These are phyloP conservation scores for Yamadazyma atlantica DNA, from an alignment of 1,139 yeast genomes.

Conservation along the genomic window DNA sequence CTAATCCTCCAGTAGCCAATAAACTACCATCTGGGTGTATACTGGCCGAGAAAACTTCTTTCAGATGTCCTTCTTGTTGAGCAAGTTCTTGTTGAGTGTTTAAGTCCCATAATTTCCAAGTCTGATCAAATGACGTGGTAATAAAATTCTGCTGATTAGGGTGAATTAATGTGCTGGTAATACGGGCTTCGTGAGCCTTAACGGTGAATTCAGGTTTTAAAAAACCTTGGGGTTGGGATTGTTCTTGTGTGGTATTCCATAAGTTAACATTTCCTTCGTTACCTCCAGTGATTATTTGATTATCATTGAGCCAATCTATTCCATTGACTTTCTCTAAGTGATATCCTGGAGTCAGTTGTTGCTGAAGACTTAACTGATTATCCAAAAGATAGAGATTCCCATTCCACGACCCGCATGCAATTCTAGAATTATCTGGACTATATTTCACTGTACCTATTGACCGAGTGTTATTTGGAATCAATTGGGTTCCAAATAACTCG, in stretches of 20 bases:
- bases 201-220: constrained; percentile 13
- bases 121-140: constrained; percentile 78
- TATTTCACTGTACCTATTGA: constrained; percentile 64
- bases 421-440: constrained; percentile 28
- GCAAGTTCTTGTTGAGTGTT: constrained; percentile 30
- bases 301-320: constrained; percentile 54
- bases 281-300: constrained; percentile 55
- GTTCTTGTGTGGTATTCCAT: constrained; percentile 31
- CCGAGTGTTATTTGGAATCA: constrained; percentile 55
- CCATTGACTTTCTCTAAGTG: constrained; percentile 70
- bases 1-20: constrained; percentile 76
- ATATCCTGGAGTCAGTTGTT: constrained; percentile 27
- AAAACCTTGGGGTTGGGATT: not conserved
- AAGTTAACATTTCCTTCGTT: constrained; percentile 57
- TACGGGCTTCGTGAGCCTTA: constrained; percentile 53
- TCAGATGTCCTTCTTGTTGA: constrained; percentile 85
- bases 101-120: constrained; percentile 90
- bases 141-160: constrained; percentile 59
- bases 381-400: constrained; percentile 57
- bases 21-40: constrained; percentile 82
- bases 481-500: constrained; percentile 66
- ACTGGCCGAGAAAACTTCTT: constrained; percentile 62
- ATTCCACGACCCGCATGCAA: constrained; percentile 85
- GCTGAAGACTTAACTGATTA: constrained; percentile 26
- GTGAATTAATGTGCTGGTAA: constrained; percentile 65